Percentiles rank a stretch among this genome's conserved stretches.
Evolutionary conservation across 169 alveolate species (phyloP).

Genomic region (Plasmodium yoelii): DNA sequence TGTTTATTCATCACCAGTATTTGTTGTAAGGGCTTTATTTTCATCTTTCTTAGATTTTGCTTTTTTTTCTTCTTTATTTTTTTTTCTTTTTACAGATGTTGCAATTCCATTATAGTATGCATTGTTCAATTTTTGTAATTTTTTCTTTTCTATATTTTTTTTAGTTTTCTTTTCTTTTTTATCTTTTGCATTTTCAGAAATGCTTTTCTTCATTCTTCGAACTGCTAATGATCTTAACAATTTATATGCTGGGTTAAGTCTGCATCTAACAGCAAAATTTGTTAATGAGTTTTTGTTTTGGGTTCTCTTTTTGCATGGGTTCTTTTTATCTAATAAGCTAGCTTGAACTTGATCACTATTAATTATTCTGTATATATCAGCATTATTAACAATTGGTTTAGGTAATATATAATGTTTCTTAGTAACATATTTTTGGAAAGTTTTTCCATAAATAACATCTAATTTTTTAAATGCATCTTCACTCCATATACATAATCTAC

Average conservation of each 20-base stretch:
- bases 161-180: constrained; percentile 35
- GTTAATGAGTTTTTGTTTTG: constrained; percentile 79
- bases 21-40: constrained; percentile 12
- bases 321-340: constrained; percentile 88
- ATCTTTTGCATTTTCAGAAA: constrained; percentile 13
- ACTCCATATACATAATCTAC: constrained; percentile 98
- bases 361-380: constrained; percentile 95
- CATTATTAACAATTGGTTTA: constrained; percentile 80
- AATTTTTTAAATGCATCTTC: constrained; percentile 95
- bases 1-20: constrained; percentile 27
- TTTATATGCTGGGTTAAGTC: constrained; percentile 81
- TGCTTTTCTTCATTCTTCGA: constrained; percentile 24
- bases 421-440: constrained; percentile 6
- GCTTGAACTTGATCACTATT: constrained; percentile 97
- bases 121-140: constrained; percentile 34
- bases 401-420: constrained; percentile 92
- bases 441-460: constrained; percentile 75
- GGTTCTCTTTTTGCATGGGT: constrained; percentile 75
- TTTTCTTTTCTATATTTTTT: constrained; percentile 39
- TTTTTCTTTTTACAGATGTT: constrained; percentile 33
- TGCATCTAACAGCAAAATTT: constrained; percentile 77
- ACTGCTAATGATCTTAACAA: constrained; percentile 71
- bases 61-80: constrained; percentile 55
- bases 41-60: constrained; percentile 49
- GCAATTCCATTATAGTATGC: constrained; percentile 48